Evolutionary conservation across 208 protist genomes (phyloP), one percentile per base, ranked within the genome.

Genomic region (Leishmania tarentolae): DNA sequence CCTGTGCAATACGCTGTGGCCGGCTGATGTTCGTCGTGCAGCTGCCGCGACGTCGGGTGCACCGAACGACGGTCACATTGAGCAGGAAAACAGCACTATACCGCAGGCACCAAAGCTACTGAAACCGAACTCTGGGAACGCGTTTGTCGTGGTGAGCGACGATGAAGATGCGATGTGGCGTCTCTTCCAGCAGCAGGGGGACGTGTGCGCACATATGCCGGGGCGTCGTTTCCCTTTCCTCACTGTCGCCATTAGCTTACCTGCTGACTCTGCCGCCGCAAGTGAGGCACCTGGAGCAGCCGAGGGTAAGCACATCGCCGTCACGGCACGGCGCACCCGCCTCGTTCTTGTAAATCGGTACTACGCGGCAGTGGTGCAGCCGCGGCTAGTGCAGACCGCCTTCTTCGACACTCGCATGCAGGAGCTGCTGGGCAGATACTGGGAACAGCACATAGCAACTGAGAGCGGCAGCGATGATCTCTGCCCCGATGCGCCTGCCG

Each of bases 1-100:
- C 37, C 76, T 95, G 24, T 85, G 88, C 76, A 93, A 91, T 76
- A 91, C 89, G 6, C 63, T 92, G 40, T 95, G 92, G 92, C 88
- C 92, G 0, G 72, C 78, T 19, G 15, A 4, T 8, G 74, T 46
- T 40, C 52, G 74, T 66, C 35, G 24, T 21, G 6, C 37, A 19
- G 47, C 40, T n/a, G 35, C 40, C 31, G 24, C 3, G 24, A 0
- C 24, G 21, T 52, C 68, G 1, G 68, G 24, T 19, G 28, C 42
- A 50, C 37, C 24, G 9, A n/a, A 24, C 40, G 24, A n/a, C 68
- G 68, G 11, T 2, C 68, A 35, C 68, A 9, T 7, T 50, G 42
- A 35, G 42, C 21, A 46, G 42, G 68, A 46, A 42, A 31, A 15
- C 68, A 50, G 13, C 68, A 28, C 19, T 21, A 42, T 17, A 40